These are phyloP conservation scores for Akanthomyces lecanii DNA, from an alignment of 2,329 filamentous ascomycete genomes.

Conservation along the genomic window DNA sequence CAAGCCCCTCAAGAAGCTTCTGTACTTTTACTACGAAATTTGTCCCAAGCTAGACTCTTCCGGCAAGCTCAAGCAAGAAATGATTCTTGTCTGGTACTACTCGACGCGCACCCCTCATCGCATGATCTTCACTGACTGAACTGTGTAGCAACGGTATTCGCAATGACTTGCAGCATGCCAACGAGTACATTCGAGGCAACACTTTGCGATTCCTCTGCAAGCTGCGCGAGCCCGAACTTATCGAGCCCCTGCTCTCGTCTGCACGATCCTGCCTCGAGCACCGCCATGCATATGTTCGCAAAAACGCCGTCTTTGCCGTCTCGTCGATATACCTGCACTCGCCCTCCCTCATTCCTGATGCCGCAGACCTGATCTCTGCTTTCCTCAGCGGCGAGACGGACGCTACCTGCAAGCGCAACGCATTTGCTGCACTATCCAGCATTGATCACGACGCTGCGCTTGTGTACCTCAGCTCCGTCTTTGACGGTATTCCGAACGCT, in stretches of 20 bases:
- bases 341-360: conserved; percentile 88
- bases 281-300: conserved; percentile 94
- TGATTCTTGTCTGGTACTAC: conserved; percentile 91
- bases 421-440: conserved; percentile 83
- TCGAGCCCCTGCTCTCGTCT: conserved; percentile 91
- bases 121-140: conserved; percentile 10
- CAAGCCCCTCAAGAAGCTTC: conserved; percentile 93
- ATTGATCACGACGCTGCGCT: conserved; percentile 94
- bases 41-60: conserved; percentile 89
- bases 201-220: conserved; percentile 98
- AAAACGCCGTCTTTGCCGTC: conserved; percentile 95
- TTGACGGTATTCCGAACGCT: conserved; percentile 89
- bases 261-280: conserved; percentile 91
- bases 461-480: conserved; percentile 80
- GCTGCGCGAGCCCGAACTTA: conserved; percentile 88
- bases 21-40: conserved; percentile 99
- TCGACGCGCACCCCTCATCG: background rate
- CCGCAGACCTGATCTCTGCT: conserved; percentile 81
- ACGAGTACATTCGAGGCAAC: conserved; percentile 97
- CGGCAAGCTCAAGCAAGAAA: conserved; percentile 98
- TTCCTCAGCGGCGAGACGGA: conserved; percentile 92
- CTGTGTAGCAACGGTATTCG: conserved; percentile 82
- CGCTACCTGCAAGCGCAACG: conserved; percentile 95
- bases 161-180: conserved; percentile 93
- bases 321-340: conserved; percentile 90